Base-by-base conservation (phyloP, 345 rosid species). In the Limnanthes douglasii region DNA sequence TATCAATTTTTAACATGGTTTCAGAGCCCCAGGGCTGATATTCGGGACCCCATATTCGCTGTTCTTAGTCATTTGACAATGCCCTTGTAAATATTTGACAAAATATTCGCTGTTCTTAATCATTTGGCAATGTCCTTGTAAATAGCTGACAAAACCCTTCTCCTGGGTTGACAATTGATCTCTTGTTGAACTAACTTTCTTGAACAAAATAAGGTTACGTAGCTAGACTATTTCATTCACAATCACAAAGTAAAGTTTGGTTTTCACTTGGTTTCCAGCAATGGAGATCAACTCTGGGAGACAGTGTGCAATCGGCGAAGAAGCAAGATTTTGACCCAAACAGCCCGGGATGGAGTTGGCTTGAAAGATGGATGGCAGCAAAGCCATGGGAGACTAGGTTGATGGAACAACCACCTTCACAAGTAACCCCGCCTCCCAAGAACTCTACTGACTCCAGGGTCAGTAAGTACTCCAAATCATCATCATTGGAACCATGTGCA, bases 291-390 rank as follows among this genome's bases (percentile, higher is more conserved):
- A 60, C 39, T 37, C 53, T 67, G n/a, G 51, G 59, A 29, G 36
- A 65, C 17, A 61, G 54, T 18, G 45, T 45, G 3, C 42, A 46
- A 51, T 15, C 55, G 14, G 53, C 67, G 11, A 73, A 66, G 60
- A 68, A 60, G 8, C 66, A 70, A 43, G 84, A 72, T 46, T 69
- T 79, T 45, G 92, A 77, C 37, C 73, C 66, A 60, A 74, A 62
- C 30, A 72, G 74, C 43, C 71, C 82, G 94, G 94, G 94, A 37
- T 86, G 97, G 98, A 79, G 90, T 53, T 88, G 98, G 98, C 70
- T 88, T 8, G 98, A 83, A 43, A 90, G 98, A 26, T 88, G 98
- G 98, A 84, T 88, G 98, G 95, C 94, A 1, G 84, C 94, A 25
- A 62, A 69, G 62, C 98, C 98, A 53, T 88, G 95, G 98, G 98